Percentiles rank a stretch among this genome's conserved stretches.
Conservation (phyloP, 805 yeast species). For the Candida chilensis region DNA sequence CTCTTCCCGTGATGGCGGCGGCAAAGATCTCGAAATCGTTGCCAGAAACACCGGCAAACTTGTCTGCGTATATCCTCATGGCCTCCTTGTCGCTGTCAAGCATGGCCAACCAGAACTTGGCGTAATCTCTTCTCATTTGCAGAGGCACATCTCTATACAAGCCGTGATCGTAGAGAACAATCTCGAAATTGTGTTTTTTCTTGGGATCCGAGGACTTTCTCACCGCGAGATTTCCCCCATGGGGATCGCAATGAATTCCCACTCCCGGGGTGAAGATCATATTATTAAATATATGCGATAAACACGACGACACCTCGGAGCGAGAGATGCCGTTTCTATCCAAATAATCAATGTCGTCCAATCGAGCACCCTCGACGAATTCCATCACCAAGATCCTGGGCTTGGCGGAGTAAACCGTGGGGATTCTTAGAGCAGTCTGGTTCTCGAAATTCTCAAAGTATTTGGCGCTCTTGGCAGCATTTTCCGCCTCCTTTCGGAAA, state of each 20-base stretch:
- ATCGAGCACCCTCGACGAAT: conserved; percentile 69
- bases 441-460: conserved; percentile 50
- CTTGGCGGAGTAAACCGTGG: conserved; percentile 57
- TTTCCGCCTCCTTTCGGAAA: conserved; percentile 78
- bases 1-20: conserved; percentile 93
- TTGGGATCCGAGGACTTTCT: conserved; percentile 27
- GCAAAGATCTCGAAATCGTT: conserved; percentile 79
- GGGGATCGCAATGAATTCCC: conserved; percentile 96
- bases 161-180: conserved; percentile 91
- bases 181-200: conserved; percentile 69
- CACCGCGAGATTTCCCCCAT: conserved; percentile 93
- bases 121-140: conserved; percentile 70
- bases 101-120: conserved; percentile 88
- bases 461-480: conserved; percentile 61
- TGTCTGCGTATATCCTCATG: conserved; percentile 69
- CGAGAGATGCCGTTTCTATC: conserved; percentile 58
- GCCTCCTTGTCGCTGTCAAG: conserved; percentile 56
- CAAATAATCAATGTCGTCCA: conserved; percentile 67
- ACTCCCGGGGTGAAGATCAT: conserved; percentile 94
- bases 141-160: conserved; percentile 78
- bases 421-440: conserved; percentile 73
- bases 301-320: conserved; percentile 72
- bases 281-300: conserved; percentile 84
- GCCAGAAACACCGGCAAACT: conserved; percentile 70
- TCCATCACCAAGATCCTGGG: conserved; percentile 82